phyloP scores from a whole-genome alignment of 371 early-diverging fungal genomes.

The Syncephalastrum racemosum region DNA sequence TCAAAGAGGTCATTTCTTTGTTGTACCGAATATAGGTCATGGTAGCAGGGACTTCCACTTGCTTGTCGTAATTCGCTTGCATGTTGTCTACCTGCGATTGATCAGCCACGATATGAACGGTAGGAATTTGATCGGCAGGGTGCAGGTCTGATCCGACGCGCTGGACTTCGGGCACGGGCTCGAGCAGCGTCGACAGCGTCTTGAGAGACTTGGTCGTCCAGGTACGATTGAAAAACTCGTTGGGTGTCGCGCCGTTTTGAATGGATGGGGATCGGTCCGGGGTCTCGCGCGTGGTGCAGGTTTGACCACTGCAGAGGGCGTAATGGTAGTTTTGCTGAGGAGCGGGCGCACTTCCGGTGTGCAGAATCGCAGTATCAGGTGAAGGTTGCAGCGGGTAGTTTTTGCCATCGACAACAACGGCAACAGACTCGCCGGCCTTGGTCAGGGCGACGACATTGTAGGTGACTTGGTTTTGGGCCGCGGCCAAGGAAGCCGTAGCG shows the following conservation, averaged over 20 bases:
- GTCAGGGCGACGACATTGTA: slow-evolving; percentile 5
- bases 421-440: background rate
- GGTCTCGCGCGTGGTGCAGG: background rate
- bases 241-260: slow-evolving; percentile 2
- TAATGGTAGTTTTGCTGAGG: slow-evolving; percentile 9
- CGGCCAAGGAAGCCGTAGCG: too few relatives aligned
- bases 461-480: slow-evolving; percentile 1
- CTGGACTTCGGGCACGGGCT: slow-evolving; percentile 6
- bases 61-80: slow-evolving; percentile 17
- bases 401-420: slow-evolving; percentile 11
- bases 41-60: slow-evolving; percentile 12
- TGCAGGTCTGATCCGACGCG: slow-evolving; percentile 9
- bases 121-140: slow-evolving; percentile 28
- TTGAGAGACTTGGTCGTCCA: slow-evolving; percentile 18
- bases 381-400: slow-evolving; percentile 7
- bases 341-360: slow-evolving; percentile 7
- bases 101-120: slow-evolving; percentile 26
- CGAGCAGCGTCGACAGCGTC: slow-evolving; percentile 6
- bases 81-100: slow-evolving; percentile 17
- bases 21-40: slow-evolving; percentile 37
- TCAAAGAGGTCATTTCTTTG: background rate
- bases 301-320: background rate
- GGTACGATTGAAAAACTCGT: slow-evolving; percentile 18
- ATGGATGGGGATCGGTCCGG: slow-evolving; percentile 6
- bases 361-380: slow-evolving; percentile 3